Percentiles rank a stretch among this genome's conserved stretches.
phyloP scores from a whole-genome alignment of 2,329 filamentous ascomycete genomes.

The Aspergillus quadrilineatus region DNA sequence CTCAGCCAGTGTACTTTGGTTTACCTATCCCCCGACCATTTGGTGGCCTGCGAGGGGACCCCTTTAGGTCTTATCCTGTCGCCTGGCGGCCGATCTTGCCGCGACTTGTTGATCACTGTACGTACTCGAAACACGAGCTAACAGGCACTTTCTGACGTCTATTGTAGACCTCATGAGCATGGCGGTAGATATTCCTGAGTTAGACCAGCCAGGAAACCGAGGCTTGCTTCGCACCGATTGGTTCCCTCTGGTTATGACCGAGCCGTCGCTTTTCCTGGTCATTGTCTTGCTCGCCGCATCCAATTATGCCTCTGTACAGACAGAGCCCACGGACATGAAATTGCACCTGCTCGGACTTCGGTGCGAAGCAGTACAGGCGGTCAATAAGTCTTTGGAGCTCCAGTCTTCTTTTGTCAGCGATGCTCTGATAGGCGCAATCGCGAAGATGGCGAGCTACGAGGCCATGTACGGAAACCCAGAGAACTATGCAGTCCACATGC shows the following conservation, averaged over 20 bases:
- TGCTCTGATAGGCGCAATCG: conserved; percentile 49
- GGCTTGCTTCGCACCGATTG: conserved; percentile 40
- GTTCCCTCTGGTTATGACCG: conserved; percentile 45
- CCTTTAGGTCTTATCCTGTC: conserved; percentile 39
- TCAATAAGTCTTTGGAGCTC: conserved; percentile 43
- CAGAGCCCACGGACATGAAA: conserved; percentile 17
- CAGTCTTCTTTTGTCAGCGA: conserved; percentile 36
- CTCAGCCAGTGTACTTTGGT: not conserved
- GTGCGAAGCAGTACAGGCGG: conserved; percentile 45
- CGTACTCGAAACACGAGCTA: conserved; percentile 9
- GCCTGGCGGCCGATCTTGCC: conserved; percentile 37
- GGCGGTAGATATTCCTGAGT: conserved; percentile 44
- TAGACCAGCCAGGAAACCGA: conserved; percentile 36
- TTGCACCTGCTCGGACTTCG: conserved; percentile 44
- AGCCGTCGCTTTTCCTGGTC: conserved; percentile 42
- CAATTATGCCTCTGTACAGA: conserved; percentile 37
- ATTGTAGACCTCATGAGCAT: conserved; percentile 37
- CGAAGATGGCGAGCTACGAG: conserved; percentile 55
- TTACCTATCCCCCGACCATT: conserved; percentile 19
- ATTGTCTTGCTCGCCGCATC: conserved; percentile 45
- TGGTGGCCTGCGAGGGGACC: conserved; percentile 29
- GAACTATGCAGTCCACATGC: conserved; percentile 51
- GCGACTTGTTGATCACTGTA: conserved; percentile 35
- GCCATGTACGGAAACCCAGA: conserved; percentile 49
- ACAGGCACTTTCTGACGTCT: not conserved